Evolutionary conservation across 257 asterid species (phyloP).

Genomic region (Prunella vulgaris): DNA sequence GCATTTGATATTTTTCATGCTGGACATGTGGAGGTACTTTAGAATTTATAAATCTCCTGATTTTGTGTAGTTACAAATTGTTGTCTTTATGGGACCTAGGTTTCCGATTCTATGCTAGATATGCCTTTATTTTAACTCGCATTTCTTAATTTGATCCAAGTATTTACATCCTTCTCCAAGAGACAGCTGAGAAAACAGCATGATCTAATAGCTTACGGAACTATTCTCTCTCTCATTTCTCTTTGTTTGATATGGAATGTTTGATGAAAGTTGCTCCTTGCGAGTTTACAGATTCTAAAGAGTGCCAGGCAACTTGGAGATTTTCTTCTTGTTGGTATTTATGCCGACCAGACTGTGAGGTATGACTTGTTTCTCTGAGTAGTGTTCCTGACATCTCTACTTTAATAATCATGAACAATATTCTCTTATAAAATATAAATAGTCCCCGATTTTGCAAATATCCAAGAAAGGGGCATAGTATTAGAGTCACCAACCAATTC

Average conservation of each 20-base stretch:
- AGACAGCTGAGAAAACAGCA: too few species aligned
- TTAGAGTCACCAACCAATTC: slow-evolving; percentile 8
- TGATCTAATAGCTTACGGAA: too few species aligned
- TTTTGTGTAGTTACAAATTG: neutral
- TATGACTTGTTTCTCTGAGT: slow-evolving; percentile 22
- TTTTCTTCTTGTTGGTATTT: slow-evolving; percentile 90
- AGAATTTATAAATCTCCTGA: slow-evolving; percentile 3
- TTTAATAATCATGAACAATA: neutral
- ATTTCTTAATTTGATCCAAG: too few species aligned
- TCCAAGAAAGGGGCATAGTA: neutral
- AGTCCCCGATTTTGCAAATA: neutral
- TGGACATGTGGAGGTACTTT: slow-evolving; percentile 87
- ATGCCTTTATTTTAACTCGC: too few species aligned
- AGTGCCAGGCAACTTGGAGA: slow-evolving; percentile 84
- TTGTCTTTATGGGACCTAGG: neutral
- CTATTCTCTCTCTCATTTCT: neutral
- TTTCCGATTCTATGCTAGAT: neutral
- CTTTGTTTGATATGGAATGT: neutral
- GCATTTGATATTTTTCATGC: slow-evolving; percentile 98
- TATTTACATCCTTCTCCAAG: too few species aligned
- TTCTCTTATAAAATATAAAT: neutral
- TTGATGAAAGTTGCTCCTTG: slow-evolving; percentile 17
- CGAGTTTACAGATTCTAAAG: slow-evolving; percentile 66
- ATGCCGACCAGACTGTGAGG: slow-evolving; percentile 76
- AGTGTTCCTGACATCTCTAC: neutral